Conservation (phyloP, 768 basidiomycete species). For the Sarcodon aspratus region DNA sequence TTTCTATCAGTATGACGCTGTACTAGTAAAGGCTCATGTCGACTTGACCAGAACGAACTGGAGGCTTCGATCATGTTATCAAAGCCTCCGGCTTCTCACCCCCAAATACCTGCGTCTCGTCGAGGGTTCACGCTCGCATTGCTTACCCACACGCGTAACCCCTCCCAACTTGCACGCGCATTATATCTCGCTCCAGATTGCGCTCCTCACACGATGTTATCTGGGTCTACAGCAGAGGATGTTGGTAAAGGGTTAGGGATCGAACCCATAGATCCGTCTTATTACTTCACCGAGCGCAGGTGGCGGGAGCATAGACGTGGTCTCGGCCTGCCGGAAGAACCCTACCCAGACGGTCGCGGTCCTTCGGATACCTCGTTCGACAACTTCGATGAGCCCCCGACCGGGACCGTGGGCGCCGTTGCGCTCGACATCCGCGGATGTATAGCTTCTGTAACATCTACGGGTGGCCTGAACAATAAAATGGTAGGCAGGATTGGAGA, state of each 20-base stretch:
- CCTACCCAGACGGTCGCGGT: conserved; percentile 25
- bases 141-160: conserved; percentile 57
- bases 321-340: conserved; percentile 63
- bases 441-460: conserved; percentile 64
- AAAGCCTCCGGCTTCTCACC: conserved; percentile 56
- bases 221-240: conserved; percentile 50
- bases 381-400: conserved; percentile 49
- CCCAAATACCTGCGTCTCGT: conserved; percentile 43
- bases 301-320: conserved; percentile 73
- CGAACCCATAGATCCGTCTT: conserved; percentile 57
- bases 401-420: conserved; percentile 78
- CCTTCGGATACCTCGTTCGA: conserved; percentile 8
- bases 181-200: conserved; percentile 57
- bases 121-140: conserved; percentile 58
- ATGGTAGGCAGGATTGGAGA: conserved; percentile 76
- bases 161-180: conserved; percentile 56
- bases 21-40: not conserved
- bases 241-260: conserved; percentile 44
- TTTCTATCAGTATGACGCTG: not conserved
- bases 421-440: conserved; percentile 68
- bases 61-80: conserved; percentile 78
- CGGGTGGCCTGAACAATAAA: conserved; percentile 78
- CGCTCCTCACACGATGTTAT: conserved; percentile 63
- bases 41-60: conserved; percentile 55
- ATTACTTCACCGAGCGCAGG: conserved; percentile 64